Evolutionary conservation across 306 rosid genomes (phyloP), one percentile per base, ranked within the genome.

Genomic region (Castanospermum australe): DNA sequence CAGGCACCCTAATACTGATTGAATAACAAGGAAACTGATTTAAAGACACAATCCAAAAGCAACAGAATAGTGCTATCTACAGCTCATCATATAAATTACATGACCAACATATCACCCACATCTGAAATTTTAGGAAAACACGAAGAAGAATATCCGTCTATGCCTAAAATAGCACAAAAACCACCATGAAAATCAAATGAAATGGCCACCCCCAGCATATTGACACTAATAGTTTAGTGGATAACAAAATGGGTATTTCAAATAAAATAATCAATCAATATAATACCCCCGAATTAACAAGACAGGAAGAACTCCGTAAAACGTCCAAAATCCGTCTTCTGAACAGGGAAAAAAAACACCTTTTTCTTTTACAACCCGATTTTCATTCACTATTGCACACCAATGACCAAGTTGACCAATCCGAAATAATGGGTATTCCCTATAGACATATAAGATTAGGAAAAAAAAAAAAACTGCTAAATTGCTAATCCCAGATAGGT

Each of bases 391-490:
- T 5, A 25, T 45, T 28, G 38, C 14, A 67, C 0, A 14, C 4
- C 15, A 30, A 17, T 6, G 73, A 25, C 15, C 2, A 28, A 68
- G 71, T 60, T 59, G 78, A 70, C 22, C 78, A 79, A 50, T 60
- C 20, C n/a, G 18, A 45, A 67, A 56, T 14, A 45, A 33, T 4
- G 13, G 11, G 15, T 10, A 17, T 28, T 59, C 32, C 14, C 73
- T 14, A 6, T 0, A 67, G 10, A 44, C 10, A 44, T n/a, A 50
- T 11, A 15, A 51, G 15, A 65, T 51, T 24, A 4, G 12, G 48
- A 5, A 57, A 10, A 1, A 55, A 63, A 36, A 15, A 68, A 45
- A 25, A 4, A n/a, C 38, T 2, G 54, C 5, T 35, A 2, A 73
- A 39, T 22, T 38, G 24, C 18, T 22, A 56, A 18, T 24, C 56